Evolutionary conservation across 2,329 filamentous ascomycete species (phyloP), one percentile per base, ranked within the genome.

Genomic region (Aureobasidium sp.): DNA sequence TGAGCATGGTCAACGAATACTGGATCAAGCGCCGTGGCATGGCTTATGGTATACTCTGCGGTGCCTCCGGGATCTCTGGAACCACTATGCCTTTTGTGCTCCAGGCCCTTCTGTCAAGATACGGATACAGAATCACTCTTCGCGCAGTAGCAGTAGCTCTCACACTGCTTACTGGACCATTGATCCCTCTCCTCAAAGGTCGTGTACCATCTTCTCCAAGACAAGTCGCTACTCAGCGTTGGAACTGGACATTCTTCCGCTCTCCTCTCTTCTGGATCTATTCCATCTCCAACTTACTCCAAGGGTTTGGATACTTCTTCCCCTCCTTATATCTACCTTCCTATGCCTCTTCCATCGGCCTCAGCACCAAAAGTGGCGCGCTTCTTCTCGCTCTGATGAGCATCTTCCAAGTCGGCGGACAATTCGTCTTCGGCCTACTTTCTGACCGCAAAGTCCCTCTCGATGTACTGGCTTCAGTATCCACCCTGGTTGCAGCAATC

Each of bases 391-490:
- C 74, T 6, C 53, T 73, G 1, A 69, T 75, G 65, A 75, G 74
- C 52, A 55, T 74, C 25, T 68, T 73, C 7, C 68, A 71, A 21
- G 70, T 75, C 13, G 63, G 74, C 3, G 73, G 74, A 0, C 74
- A 73, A 45, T 55, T 75, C 15, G 65, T 60, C 30, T 74, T 75
- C 66, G 75, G 75, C 34, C 66, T 65, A 16, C 65, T 75, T 5
- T 70, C 76, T 5, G 80, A 83, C 61, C n/a, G 34, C 2, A 53
- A 75, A 0, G 9, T 76, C 1, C 73, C 77, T 0, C 69, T 77
- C 0, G n/a, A 32, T 21, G 4, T 8, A 10, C 29, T 34, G 16
- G 27, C 29, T n/a, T 34, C 21, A 1, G n/a, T n/a, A 7, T 34
- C 45, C 2, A 16, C 29, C 6, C 8, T 29, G 4, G 11, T 34